A percentile compares a stretch with the other conserved stretches of the same genome.
Conservation (phyloP, 2,329 filamentous ascomycete species). For the Diaporthe vexans region DNA sequence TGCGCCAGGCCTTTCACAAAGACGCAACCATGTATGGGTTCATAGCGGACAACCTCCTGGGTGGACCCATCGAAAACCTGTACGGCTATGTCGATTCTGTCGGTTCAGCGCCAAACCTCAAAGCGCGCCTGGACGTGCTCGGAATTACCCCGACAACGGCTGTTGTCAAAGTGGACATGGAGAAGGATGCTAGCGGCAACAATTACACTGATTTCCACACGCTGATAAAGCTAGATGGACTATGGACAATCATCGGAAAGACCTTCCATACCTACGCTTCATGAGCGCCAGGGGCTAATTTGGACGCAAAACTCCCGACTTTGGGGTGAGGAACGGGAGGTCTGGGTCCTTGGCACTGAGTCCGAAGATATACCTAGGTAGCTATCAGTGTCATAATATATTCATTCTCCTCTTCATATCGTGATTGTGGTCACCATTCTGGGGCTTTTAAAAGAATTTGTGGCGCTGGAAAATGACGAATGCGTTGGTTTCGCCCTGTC, state of each 20-base stretch:
- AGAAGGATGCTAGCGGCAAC: neutral
- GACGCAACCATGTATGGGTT: slow-evolving; percentile 11
- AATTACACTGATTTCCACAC: slow-evolving; percentile 2
- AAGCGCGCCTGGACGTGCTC: slow-evolving; percentile 4
- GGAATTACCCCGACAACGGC: neutral
- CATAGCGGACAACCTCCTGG: slow-evolving; percentile 3
- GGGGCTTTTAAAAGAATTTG: too few relatives aligned
- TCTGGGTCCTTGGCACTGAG: neutral
- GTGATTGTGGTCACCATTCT: too few relatives aligned
- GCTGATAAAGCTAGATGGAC: slow-evolving; percentile 4
- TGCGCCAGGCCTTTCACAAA: slow-evolving; percentile 8
- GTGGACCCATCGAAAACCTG: neutral
- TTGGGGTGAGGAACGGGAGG: neutral
- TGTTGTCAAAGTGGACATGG: slow-evolving; percentile 10
- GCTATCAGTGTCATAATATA: too few relatives aligned
- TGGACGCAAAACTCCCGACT: neutral
- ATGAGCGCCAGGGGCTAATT: neutral
- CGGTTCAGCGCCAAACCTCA: neutral
- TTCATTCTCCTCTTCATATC: too few relatives aligned
- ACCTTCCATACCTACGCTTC: neutral
- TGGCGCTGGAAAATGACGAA: too few relatives aligned
- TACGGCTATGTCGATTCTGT: neutral
- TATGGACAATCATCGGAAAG: slow-evolving; percentile 1
- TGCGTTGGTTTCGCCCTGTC: too few relatives aligned
- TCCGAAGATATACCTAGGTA: neutral